phyloP scores from a whole-genome alignment of 2,329 filamentous ascomycete species.

The Aspergillus pseudonomiae region DNA sequence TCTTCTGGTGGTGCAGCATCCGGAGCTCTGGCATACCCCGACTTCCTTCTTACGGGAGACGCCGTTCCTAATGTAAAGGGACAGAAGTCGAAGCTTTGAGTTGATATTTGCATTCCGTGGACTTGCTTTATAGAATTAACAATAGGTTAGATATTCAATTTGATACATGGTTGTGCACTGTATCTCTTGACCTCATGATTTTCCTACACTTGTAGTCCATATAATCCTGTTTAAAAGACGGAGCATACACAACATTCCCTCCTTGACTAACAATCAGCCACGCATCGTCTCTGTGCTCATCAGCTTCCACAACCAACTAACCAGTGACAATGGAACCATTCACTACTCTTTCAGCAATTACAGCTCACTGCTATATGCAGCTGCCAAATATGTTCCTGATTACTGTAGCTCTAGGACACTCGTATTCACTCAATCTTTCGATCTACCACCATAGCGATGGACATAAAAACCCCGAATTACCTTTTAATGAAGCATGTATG shows the following conservation, averaged over 20 bases:
- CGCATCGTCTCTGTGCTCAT: neutral
- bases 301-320: neutral
- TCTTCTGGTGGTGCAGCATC: constrained; percentile 33
- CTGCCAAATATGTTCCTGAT: neutral
- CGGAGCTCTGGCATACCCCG: constrained; percentile 56
- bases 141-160: too few relatives aligned
- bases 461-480: neutral
- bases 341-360: neutral
- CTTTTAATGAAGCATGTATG: neutral
- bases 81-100: constrained; percentile 57
- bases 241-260: too few relatives aligned
- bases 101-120: neutral
- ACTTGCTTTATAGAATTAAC: neutral
- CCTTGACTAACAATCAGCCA: too few relatives aligned
- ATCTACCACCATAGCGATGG: neutral
- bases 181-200: too few relatives aligned
- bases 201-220: too few relatives aligned
- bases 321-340: neutral
- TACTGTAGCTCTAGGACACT: neutral
- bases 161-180: neutral
- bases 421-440: neutral
- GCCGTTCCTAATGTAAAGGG: constrained; percentile 61
- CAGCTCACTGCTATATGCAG: neutral
- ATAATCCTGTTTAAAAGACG: too few relatives aligned
- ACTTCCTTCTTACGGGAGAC: constrained; percentile 59